A percentile compares a stretch with the other conserved stretches of the same genome.
phyloP scores from a whole-genome alignment of 2,329 filamentous ascomycete species.

The Pyrenochaeta sp. region DNA sequence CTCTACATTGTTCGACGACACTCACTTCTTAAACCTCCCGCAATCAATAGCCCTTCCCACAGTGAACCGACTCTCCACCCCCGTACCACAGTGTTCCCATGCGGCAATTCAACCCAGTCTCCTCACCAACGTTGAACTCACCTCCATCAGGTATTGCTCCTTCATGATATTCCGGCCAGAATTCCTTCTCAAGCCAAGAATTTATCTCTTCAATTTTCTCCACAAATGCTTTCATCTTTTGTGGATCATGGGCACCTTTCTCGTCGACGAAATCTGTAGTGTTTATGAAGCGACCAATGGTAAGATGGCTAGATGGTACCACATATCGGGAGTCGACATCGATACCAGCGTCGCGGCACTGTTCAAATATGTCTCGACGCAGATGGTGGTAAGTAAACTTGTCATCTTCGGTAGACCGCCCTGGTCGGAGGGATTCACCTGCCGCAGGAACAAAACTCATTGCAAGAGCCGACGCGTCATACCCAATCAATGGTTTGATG shows the following conservation, averaged over 20 bases:
- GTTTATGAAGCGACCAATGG: constrained; percentile 80
- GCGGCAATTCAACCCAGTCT: constrained; percentile 78
- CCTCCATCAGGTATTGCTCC: constrained; percentile 59
- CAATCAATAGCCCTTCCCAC: constrained; percentile 58
- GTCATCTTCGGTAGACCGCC: constrained; percentile 60
- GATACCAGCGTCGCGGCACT: constrained; percentile 68
- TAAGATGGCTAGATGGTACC: constrained; percentile 89
- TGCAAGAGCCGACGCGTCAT: constrained; percentile 84
- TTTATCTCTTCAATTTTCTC: constrained; percentile 79
- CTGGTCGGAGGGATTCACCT: constrained; percentile 58
- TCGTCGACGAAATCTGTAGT: constrained; percentile 62
- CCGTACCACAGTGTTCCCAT: constrained; percentile 78
- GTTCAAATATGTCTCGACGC: constrained; percentile 75
- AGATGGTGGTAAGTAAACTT: constrained; percentile 90
- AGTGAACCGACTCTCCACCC: constrained; percentile 72
- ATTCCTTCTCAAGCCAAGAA: constrained; percentile 71
- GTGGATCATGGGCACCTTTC: constrained; percentile 55
- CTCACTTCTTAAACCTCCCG: too few relatives aligned
- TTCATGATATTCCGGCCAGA: constrained; percentile 65
- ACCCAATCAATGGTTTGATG: constrained; percentile 82
- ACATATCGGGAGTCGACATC: constrained; percentile 80
- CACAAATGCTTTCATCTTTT: constrained; percentile 70
- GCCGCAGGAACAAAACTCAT: constrained; percentile 85
- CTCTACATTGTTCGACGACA: too few relatives aligned
- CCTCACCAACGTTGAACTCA: constrained; percentile 89